Evolutionary conservation across 23 red algal species (phyloP), one percentile per base, ranked within the genome.

Genomic region (Cyanidioschyzon merolae): DNA sequence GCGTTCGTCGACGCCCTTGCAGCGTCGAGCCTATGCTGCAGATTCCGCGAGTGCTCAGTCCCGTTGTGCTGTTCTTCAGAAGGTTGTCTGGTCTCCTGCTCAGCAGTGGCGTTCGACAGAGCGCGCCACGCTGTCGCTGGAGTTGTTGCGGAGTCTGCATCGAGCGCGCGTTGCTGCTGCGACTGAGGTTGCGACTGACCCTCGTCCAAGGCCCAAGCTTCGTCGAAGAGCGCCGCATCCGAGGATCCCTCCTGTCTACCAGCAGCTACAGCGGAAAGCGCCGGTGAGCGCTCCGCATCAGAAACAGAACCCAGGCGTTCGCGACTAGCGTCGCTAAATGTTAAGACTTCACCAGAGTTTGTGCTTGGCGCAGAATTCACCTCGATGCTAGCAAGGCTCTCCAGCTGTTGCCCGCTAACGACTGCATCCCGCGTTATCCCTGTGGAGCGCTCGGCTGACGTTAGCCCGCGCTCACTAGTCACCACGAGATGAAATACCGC

Each of bases 291-390:
- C 45, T 54, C 45, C 21, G 45, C 45, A 54, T 54, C 45, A 21
- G 45, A 54, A 21, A 54, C 45, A 54, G 45, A 54, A 21, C 45
- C 45, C 12, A 76, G 18, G 36, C 39, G 35, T 74, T 74, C 74
- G 50, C 74, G 40, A 34, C 18, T 76, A 32, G 18, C 68, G 12
- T 76, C 39, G 40, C 2, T 76, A 34, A 76, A 1, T 76, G 74
- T n/a, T 2, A 76, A 15, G 12, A 74, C 68, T 2, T 30, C 57
- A 12, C 37, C 34, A 36, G 37, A 54, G 57, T 78, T 1, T 7
- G 50, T 39, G 1, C 2, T 32, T 2, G 25, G 31, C 37, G 17
- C 1, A 2, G 37, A 54, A 39, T 31, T 58, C 50, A 45, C 16
- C 76, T 54, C 31, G 76, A n/a, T 2, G 1, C 37, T 0, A 0